These are phyloP conservation scores for Xerophyta viscosa DNA, from an alignment of 106 monocot species.

Conservation along the genomic window DNA sequence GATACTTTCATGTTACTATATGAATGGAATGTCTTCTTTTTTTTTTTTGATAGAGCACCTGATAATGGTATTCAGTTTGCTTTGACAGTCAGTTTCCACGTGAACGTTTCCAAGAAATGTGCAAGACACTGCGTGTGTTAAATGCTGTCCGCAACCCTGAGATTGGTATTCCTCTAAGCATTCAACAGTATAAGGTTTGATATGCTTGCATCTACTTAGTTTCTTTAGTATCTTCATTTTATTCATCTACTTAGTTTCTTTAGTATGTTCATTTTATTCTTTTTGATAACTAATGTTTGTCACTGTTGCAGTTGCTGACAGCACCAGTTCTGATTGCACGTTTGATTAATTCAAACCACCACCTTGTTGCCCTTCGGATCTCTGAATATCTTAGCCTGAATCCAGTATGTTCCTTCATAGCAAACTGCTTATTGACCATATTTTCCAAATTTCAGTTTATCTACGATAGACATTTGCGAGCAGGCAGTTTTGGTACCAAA, in stretches of 20 bases:
- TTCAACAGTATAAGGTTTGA: constrained; percentile 88
- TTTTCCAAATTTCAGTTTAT: no score
- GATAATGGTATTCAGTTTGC: constrained; percentile 53
- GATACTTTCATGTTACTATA: no score
- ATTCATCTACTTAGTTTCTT: constrained; percentile 8
- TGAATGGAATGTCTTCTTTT: no score
- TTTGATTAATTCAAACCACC: constrained; percentile 76
- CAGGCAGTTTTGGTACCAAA: no score
- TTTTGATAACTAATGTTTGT: neutral
- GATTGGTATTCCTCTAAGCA: constrained; percentile 91
- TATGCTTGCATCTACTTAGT: neutral
- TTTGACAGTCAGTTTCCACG: constrained; percentile 92
- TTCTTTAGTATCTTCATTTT: no score
- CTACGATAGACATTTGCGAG: no score
- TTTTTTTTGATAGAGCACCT: constrained; percentile 33
- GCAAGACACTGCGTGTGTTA: constrained; percentile 79
- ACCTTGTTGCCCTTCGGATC: constrained; percentile 72
- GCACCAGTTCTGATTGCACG: constrained; percentile 86
- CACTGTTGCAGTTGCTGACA: constrained; percentile 66
- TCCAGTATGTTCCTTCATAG: constrained; percentile 47
- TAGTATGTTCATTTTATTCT: neutral
- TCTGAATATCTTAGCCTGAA: constrained; percentile 89
- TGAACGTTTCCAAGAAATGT: constrained; percentile 92
- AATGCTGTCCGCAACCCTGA: constrained; percentile 87
- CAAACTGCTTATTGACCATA: no score